Conservation (phyloP, 1,139 yeast species). For the Blastobotrys aristatus region DNA sequence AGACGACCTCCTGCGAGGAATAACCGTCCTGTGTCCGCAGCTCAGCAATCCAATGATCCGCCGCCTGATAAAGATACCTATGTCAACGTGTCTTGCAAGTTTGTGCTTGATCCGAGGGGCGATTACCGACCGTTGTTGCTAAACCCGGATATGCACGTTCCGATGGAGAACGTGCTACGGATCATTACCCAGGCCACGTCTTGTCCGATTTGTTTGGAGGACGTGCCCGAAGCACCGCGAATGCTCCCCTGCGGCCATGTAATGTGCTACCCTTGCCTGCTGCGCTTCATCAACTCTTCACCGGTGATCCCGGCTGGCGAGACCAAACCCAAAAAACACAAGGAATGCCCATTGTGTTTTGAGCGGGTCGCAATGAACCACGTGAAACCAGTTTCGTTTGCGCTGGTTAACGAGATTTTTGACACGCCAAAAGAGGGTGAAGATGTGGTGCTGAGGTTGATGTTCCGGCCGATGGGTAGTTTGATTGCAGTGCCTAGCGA, state of each 20-base stretch:
- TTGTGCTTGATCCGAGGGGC: constrained; percentile 60
- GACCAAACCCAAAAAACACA: constrained; percentile 43
- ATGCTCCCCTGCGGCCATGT: constrained; percentile 96
- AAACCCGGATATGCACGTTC: constrained; percentile 74
- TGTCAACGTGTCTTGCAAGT: constrained; percentile 80
- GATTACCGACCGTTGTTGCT: constrained; percentile 52
- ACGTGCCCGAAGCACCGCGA: constrained; percentile 83
- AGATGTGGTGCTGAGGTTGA: constrained; percentile 58
- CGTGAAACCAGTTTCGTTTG: constrained; percentile 61
- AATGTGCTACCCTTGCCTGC: constrained; percentile 75
- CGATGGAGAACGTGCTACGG: constrained; percentile 57
- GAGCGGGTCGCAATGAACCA: constrained; percentile 55
- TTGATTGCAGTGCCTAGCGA: constrained; percentile 59
- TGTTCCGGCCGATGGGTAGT: constrained; percentile 62
- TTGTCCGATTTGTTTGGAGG: constrained; percentile 89
- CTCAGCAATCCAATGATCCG: constrained; percentile 4
- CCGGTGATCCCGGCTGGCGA: constrained; percentile 27
- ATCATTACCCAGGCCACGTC: constrained; percentile 69
- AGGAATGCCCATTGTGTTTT: constrained; percentile 84
- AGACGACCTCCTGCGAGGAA: constrained; percentile 3
- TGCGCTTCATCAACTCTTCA: constrained; percentile 63
- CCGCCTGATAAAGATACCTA: constrained; percentile 63
- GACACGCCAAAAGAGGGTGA: constrained; percentile 59
- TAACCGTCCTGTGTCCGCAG: background rate
- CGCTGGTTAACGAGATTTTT: constrained; percentile 51